Evolutionary conservation across 2,329 filamentous ascomycete species (phyloP).

Genomic region (Ophiostoma perfectum): DNA sequence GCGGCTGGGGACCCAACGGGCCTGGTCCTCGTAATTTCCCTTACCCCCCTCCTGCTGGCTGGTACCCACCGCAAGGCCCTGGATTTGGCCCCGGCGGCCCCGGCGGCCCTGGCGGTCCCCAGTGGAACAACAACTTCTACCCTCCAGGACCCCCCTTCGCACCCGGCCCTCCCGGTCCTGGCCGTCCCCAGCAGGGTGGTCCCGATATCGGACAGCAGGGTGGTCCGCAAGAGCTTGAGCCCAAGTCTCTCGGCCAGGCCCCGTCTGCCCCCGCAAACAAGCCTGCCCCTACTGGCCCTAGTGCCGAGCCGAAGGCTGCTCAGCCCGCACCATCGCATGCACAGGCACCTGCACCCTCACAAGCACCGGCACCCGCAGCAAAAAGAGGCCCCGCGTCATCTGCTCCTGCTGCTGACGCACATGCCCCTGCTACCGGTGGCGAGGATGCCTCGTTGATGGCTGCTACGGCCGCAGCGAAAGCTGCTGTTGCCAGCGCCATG

Average conservation of each 20-base stretch:
- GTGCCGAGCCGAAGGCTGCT: neutral
- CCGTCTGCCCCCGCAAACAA: slow-evolving; percentile 29
- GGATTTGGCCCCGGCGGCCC: slow-evolving; percentile 46
- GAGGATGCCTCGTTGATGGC: slow-evolving; percentile 48
- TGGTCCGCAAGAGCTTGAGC: slow-evolving; percentile 45
- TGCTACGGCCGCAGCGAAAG: slow-evolving; percentile 68
- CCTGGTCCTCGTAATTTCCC: slow-evolving; percentile 47
- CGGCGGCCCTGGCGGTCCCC: slow-evolving; percentile 27
- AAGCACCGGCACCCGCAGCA: neutral
- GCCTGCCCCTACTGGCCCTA: slow-evolving; percentile 40
- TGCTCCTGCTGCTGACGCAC: neutral
- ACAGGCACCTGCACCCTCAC: neutral
- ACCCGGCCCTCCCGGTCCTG: neutral
- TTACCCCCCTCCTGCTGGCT: slow-evolving; percentile 70
- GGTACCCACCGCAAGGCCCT: slow-evolving; percentile 67
- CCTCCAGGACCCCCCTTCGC: slow-evolving; percentile 28
- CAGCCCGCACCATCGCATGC: neutral
- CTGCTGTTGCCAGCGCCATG: slow-evolving; percentile 57
- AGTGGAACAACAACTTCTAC: slow-evolving; percentile 55
- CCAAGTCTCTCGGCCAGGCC: slow-evolving; percentile 47
- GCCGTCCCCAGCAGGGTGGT: neutral
- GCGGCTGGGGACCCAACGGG: slow-evolving; percentile 32
- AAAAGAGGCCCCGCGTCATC: neutral
- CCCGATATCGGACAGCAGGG: slow-evolving; percentile 26
- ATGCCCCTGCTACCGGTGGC: slow-evolving; percentile 24